Conservation (phyloP, 495 filamentous ascomycete species). For the Aspergillus kassunensis region DNA sequence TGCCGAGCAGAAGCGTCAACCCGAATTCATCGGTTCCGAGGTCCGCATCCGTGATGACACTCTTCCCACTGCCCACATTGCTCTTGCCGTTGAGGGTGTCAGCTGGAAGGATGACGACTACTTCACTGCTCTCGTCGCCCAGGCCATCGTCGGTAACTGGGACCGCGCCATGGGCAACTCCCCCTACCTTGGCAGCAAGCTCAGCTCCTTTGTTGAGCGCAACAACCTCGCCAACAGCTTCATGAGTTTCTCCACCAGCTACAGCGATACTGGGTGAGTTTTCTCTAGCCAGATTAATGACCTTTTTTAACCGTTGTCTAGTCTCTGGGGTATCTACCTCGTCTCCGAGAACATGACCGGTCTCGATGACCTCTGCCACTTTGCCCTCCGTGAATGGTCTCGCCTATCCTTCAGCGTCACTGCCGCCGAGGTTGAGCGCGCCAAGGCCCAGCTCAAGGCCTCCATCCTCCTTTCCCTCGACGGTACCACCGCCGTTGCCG, state of each 20-base stretch:
- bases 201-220: constrained; percentile 88
- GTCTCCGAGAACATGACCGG: constrained; percentile 82
- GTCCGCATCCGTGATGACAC: constrained; percentile 93
- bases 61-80: constrained; percentile 92
- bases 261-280: constrained; percentile 94
- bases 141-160: constrained; percentile 99
- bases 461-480: constrained; percentile 95
- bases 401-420: constrained; percentile 82
- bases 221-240: constrained; percentile 96
- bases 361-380: constrained; percentile 95
- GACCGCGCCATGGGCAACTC: constrained; percentile 98
- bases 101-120: constrained; percentile 99
- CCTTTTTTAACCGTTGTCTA: constrained; percentile 30
- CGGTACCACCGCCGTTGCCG: constrained; percentile 92
- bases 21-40: constrained; percentile 95
- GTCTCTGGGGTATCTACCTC: constrained; percentile 99
- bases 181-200: constrained; percentile 93
- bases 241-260: constrained; percentile 99
- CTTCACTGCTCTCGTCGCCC: constrained; percentile 94
- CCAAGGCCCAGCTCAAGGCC: constrained; percentile 98
- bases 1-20: constrained; percentile 73
- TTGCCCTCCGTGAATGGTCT: constrained; percentile 96
- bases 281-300: neutral
- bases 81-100: constrained; percentile 97
- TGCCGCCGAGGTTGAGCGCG: constrained; percentile 90